Evolutionary conservation across 768 basidiomycete species (phyloP).

Genomic region (Russula abietina): DNA sequence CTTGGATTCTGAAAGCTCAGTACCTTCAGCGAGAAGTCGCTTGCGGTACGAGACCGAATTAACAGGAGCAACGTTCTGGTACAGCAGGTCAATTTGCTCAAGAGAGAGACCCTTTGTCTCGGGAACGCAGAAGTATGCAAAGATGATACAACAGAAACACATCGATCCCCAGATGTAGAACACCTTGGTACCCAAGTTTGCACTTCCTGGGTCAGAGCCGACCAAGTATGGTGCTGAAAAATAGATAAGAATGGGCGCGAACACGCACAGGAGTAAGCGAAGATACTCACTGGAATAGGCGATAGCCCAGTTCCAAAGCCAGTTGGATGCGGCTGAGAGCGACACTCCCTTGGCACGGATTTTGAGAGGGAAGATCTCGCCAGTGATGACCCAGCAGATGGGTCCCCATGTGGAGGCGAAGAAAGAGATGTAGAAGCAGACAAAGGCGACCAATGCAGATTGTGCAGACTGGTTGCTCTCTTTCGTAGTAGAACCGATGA

Average conservation of each 20-base stretch:
- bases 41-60: slow-evolving; percentile 37
- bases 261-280: neutral
- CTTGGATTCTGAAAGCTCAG: neutral
- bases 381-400: slow-evolving; percentile 55
- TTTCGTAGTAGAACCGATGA: slow-evolving; percentile 48
- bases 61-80: slow-evolving; percentile 56
- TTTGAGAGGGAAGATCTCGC: slow-evolving; percentile 79
- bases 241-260: neutral
- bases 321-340: slow-evolving; percentile 67
- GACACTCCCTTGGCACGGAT: slow-evolving; percentile 81
- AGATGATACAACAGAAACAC: slow-evolving; percentile 63
- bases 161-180: slow-evolving; percentile 83
- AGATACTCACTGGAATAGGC: slow-evolving; percentile 27
- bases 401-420: slow-evolving; percentile 66
- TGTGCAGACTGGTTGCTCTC: slow-evolving; percentile 48
- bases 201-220: slow-evolving; percentile 39
- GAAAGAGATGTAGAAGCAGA: slow-evolving; percentile 44
- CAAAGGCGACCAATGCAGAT: slow-evolving; percentile 38
- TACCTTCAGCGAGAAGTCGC: slow-evolving; percentile 25
- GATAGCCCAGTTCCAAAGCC: slow-evolving; percentile 79
- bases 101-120: slow-evolving; percentile 81
- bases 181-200: slow-evolving; percentile 61
- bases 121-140: slow-evolving; percentile 76
- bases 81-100: slow-evolving; percentile 79
- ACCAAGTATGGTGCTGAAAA: slow-evolving; percentile 44